Base-by-base conservation (phyloP, 306 rosid genomes). In the Inga laurina region DNA sequence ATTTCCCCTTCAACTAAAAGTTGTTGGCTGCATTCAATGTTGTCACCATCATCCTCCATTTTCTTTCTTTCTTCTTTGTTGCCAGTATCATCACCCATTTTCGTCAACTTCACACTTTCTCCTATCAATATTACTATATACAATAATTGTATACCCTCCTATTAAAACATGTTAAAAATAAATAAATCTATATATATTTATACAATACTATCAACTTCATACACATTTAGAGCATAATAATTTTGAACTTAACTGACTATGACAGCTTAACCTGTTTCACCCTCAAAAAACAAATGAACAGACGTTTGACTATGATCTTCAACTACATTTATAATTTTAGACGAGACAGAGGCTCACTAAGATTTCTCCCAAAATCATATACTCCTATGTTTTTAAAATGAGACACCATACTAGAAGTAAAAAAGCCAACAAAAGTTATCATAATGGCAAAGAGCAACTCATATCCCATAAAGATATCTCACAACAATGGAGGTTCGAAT, bases 1-100 rank as follows among this genome's bases (percentile, higher is more conserved):
- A 61, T 48, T 37, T 41, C 51, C 27, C 51, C 30, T 14, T 51
- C 72, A 84, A 76, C 74, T 0, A 69, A 49, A n/a, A 77, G 84
- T 84, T 0, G 88, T 84, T 89, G 90, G 19, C 59, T 76, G 78
- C 87, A 86, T 82, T 89, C 75, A 89, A n/a, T 84, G 11, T 77
- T 45, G 1, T 84, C 88, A 5, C 0, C 39, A 74, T 56, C 85
- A 66, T 41, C 81, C 39, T 8, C 88, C 24, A 44, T 59, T 39
- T 54, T 43, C n/a, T 27, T 27, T 27, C n/a, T n/a, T n/a, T n/a
- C n/a, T 27, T 27, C 30, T 27, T 27, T 84, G 8, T 77, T 45
- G 1, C 84, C 88, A 5, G 0, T 32, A 74, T 56, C 85, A 66
- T 41, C 81, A 32, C 6, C 88, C 24, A 44, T 59, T 39, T 54